A percentile compares a stretch with the other conserved stretches of the same genome.
These are phyloP conservation scores for Fusarium sp. DNA, from an alignment of 2,329 filamentous ascomycete genomes.

Conservation along the genomic window DNA sequence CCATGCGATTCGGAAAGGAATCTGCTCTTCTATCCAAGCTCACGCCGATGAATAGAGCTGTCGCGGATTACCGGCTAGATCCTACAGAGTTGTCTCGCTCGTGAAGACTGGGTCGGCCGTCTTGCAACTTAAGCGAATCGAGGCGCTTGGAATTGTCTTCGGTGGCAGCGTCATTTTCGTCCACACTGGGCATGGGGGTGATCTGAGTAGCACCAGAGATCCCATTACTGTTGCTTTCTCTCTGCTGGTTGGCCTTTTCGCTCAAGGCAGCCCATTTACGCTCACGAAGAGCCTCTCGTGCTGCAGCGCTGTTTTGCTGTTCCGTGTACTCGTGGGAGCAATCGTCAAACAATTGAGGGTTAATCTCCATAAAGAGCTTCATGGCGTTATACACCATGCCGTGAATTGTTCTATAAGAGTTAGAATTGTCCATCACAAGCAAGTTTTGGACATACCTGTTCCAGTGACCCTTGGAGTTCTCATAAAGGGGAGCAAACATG, in stretches of 20 bases:
- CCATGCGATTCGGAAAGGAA: conserved; percentile 14
- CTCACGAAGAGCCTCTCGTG: conserved; percentile 83
- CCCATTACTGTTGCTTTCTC: conserved; percentile 54
- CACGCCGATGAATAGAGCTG: conserved; percentile 13
- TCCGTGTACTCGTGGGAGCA: conserved; percentile 99
- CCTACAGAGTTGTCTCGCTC: conserved; percentile 72
- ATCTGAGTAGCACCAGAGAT: conserved; percentile 53
- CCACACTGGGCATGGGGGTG: conserved; percentile 64
- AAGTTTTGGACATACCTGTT: conserved; percentile 76
- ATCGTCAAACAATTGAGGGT: conserved; percentile 97
- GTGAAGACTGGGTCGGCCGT: conserved; percentile 70
- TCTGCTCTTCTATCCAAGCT: conserved; percentile 28
- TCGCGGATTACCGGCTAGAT: conserved; percentile 62
- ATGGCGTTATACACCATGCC: conserved; percentile 99
- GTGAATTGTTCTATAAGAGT: conserved; percentile 83
- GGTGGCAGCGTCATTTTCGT: conserved; percentile 82
- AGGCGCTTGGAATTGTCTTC: conserved; percentile 89
- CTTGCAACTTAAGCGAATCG: conserved; percentile 90
- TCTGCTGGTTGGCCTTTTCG: conserved; percentile 80
- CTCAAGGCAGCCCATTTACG: conserved; percentile 89
- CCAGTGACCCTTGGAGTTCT: conserved; percentile 99
- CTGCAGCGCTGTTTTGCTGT: conserved; percentile 90
- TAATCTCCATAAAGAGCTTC: conserved; percentile 99
- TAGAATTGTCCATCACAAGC: conserved; percentile 2
- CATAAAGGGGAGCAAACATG: conserved; percentile 98